A percentile compares a stretch with the other conserved stretches of the same genome.
Evolutionary conservation across 1,284 basidiomycete genomes (phyloP).

Genomic region (Malassezia sympodialis): DNA sequence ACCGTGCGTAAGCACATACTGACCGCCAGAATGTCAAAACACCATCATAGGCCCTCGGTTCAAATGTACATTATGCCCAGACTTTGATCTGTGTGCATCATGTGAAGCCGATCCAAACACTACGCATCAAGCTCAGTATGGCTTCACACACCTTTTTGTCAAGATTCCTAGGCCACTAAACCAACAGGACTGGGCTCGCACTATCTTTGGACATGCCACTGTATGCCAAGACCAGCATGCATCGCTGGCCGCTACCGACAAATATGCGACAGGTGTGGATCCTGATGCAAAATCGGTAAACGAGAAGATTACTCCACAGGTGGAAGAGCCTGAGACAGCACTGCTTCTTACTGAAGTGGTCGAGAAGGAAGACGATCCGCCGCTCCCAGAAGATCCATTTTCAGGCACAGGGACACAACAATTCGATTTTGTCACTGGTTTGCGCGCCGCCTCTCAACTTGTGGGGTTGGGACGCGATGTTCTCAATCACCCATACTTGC

Average conservation of each 20-base stretch:
- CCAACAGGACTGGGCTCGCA: not conserved
- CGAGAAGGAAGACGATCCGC: not conserved
- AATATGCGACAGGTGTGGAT: not conserved
- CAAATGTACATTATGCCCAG: constrained; percentile 20
- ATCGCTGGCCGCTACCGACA: not conserved
- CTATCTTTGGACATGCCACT: not conserved
- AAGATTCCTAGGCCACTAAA: constrained; percentile 19
- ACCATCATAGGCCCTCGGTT: constrained; percentile 20
- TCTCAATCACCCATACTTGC: constrained; percentile 3
- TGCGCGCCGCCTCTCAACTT: not conserved
- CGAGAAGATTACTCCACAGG: not conserved
- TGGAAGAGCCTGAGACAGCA: not conserved
- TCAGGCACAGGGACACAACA: not conserved
- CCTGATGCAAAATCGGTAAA: not conserved
- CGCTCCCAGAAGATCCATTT: constrained; percentile 1
- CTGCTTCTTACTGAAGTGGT: not conserved
- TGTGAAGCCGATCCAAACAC: constrained; percentile 20
- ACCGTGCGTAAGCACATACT: constrained; percentile 2
- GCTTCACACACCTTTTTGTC: constrained; percentile 18
- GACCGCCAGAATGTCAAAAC: constrained; percentile 9
- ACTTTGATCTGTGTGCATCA: constrained; percentile 21
- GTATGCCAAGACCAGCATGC: not conserved
- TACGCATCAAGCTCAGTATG: constrained; percentile 9
- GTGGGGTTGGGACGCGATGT: not conserved
- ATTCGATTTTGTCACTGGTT: not conserved